Base-by-base conservation (phyloP, 345 rosid genomes). In the Linum lewisii region DNA sequence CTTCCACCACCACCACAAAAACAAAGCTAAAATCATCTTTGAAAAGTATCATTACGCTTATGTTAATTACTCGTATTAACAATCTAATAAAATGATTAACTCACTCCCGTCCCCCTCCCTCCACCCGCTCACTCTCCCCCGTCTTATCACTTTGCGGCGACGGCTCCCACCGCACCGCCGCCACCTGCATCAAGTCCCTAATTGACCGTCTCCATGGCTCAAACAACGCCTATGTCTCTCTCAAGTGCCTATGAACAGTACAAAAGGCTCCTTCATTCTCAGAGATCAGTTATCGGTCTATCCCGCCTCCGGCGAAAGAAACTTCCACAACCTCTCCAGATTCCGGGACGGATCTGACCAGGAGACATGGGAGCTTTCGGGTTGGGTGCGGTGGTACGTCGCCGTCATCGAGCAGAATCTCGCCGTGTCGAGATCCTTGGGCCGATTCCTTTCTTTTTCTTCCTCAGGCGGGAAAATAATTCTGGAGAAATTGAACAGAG, bases 191-290 rank as follows among this genome's bases (percentile, higher is more conserved):
- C 49, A 66, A 60, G n/a, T 67, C 57, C 60, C 63, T 84, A 54
- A 75, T 77, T 70, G 78, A 70, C 70, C 75, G 85, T 22, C 67
- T 82, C 5, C 74, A 75, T 20, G 37, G 59, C 52, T 78, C 85
- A 0, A 61, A 38, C 4, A 57, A 72, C 54, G 71, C 82, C 21
- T 63, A 37, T 20, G 91, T 82, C 18, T 81, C 91, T 32, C 69
- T 84, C 6, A 84, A 84, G 54, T 76, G 85, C 54, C 87, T 82
- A 32, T 78, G 61, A 61, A 64, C 62, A 1, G 24, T 77, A 51
- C 87, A 84, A 75, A 55, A 58, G 83, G 84, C 1, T 74, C 84
- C 2, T 64, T 73, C 51, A 58, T 77, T 58, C 74, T 73, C 14
- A 64, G 56, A 60, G 80, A 84, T 50, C 79, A 78, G 73, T 66